Evolutionary conservation across 495 filamentous ascomycete genomes (phyloP).

Genomic region (Penicillium canariense): DNA sequence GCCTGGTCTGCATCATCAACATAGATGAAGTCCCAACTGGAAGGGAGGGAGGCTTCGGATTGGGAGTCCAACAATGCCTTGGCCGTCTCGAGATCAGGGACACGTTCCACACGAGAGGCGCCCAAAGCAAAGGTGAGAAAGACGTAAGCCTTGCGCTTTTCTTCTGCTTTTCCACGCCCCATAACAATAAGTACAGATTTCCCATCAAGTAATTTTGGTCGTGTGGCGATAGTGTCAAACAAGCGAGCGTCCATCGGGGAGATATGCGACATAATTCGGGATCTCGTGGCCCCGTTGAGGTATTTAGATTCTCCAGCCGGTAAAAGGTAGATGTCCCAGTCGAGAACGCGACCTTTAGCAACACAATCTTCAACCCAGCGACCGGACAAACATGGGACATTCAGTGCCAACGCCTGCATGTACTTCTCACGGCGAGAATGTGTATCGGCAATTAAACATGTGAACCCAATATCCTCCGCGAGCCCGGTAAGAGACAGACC

Average conservation of each 20-base stretch:
- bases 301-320: constrained; percentile 78
- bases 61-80: constrained; percentile 53
- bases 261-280: constrained; percentile 61
- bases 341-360: constrained; percentile 53
- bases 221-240: constrained; percentile 49
- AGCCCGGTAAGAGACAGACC: constrained; percentile 47
- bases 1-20: constrained; percentile 61
- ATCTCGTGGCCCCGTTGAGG: constrained; percentile 74
- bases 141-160: constrained; percentile 57
- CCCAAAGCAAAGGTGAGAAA: constrained; percentile 81
- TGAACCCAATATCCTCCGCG: constrained; percentile 65
- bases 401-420: constrained; percentile 90
- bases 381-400: constrained; percentile 75
- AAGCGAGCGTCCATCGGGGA: constrained; percentile 57
- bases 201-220: constrained; percentile 62
- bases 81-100: constrained; percentile 60
- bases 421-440: constrained; percentile 91
- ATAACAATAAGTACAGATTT: constrained; percentile 74
- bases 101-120: constrained; percentile 61
- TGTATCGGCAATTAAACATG: constrained; percentile 78
- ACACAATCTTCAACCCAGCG: constrained; percentile 81
- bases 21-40: constrained; percentile 77
- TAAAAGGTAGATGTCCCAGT: constrained; percentile 80
- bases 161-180: constrained; percentile 63
- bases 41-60: constrained; percentile 27